These are phyloP conservation scores for Chenopodium suecicum DNA, from an alignment of 148 eudicot genomes.

Conservation along the genomic window DNA sequence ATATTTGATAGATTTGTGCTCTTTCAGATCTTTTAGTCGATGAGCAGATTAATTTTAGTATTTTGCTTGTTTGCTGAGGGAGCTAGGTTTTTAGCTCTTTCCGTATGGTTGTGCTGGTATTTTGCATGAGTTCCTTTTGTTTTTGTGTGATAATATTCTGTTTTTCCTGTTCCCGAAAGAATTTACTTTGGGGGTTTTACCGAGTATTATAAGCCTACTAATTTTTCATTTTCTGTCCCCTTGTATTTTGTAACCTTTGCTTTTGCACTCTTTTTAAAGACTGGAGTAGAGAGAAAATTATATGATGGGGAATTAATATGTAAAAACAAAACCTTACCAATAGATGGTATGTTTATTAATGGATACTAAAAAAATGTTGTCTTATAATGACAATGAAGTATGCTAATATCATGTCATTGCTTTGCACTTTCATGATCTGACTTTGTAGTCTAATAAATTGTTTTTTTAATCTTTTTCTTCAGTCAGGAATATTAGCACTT, in stretches of 20 bases:
- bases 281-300: neutral
- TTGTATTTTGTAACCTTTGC: neutral
- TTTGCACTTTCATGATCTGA: neutral
- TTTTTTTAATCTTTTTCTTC: neutral
- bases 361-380: neutral
- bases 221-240: neutral
- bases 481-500: neutral
- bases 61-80: neutral
- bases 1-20: neutral
- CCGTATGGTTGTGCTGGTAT: neutral
- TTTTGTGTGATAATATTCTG: neutral
- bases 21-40: neutral
- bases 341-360: too few relatives aligned
- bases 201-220: neutral
- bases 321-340: neutral
- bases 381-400: neutral
- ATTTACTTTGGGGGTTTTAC: neutral
- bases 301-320: too few relatives aligned
- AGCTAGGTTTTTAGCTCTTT: neutral
- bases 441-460: neutral
- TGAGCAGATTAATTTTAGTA: too few relatives aligned
- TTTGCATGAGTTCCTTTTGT: neutral
- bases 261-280: neutral
- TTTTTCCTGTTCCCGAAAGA: neutral
- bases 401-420: neutral